A percentile compares a stretch with the other conserved stretches of the same genome.
Evolutionary conservation across 176 grass and related monocot genomes (phyloP).

Genomic region (Thalia dealbata): DNA sequence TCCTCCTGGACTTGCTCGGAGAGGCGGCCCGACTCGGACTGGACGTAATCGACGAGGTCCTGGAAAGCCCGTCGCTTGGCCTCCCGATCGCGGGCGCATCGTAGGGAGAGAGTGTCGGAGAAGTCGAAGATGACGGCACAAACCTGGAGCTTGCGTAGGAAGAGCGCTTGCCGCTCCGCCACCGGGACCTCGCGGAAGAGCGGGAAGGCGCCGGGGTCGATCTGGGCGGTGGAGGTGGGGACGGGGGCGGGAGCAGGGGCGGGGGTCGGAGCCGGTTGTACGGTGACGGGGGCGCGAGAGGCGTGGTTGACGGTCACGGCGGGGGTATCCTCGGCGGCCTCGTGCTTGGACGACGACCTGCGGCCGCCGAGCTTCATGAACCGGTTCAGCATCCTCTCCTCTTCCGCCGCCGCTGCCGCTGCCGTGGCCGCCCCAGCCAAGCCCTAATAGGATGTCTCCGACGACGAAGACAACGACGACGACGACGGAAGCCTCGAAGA

Average conservation of each 20-base stretch:
- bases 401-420: not conserved
- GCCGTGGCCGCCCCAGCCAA: not conserved
- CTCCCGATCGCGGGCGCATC: slow-evolving; percentile 4
- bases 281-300: not conserved
- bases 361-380: not conserved
- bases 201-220: not conserved
- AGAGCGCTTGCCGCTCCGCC: not conserved
- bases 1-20: slow-evolving; percentile 2
- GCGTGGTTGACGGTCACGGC: not conserved
- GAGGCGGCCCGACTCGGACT: not conserved
- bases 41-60: slow-evolving; percentile 6
- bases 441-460: not conserved
- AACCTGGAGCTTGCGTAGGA: slow-evolving; percentile 3
- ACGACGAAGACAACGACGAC: not conserved
- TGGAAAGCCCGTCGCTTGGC: not conserved
- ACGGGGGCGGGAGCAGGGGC: not conserved
- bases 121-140: slow-evolving; percentile 1
- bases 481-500: not conserved
- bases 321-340: not conserved
- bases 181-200: not conserved
- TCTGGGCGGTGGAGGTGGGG: not conserved
- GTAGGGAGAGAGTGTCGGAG: slow-evolving; percentile 1
- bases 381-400: slow-evolving; percentile 5
- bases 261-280: not conserved
- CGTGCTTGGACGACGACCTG: not conserved